These are phyloP conservation scores for Yamadazyma siamensis DNA, from an alignment of 1,139 yeast species.

Conservation along the genomic window DNA sequence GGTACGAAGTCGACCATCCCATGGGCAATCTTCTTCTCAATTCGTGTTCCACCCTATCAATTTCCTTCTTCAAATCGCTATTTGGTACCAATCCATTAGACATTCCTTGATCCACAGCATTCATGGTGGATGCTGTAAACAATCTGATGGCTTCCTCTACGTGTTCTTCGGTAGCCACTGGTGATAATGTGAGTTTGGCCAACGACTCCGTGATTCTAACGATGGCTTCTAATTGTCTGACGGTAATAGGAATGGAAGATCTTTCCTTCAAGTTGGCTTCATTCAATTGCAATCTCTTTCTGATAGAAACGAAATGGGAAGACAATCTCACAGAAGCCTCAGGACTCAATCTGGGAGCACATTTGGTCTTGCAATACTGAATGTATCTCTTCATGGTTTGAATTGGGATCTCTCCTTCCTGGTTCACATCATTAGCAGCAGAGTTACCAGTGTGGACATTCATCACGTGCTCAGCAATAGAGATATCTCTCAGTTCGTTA, in stretches of 20 bases:
- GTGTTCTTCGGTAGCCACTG: conserved; percentile 83
- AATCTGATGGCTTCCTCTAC: conserved; percentile 94
- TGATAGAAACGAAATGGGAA: conserved; percentile 90
- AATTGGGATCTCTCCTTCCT: conserved; percentile 85
- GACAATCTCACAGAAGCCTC: conserved; percentile 90
- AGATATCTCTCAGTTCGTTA: conserved; percentile 77
- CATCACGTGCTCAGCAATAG: conserved; percentile 94
- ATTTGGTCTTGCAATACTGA: conserved; percentile 81
- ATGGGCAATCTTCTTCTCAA: conserved; percentile 88
- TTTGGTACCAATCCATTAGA: conserved; percentile 41
- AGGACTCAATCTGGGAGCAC: conserved; percentile 89
- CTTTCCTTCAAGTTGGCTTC: conserved; percentile 84
- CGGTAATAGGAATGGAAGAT: conserved; percentile 94
- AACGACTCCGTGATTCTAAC: conserved; percentile 93
- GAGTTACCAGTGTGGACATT: conserved; percentile 81
- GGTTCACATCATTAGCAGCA: conserved; percentile 43
- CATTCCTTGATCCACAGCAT: conserved; percentile 88
- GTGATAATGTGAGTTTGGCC: conserved; percentile 80
- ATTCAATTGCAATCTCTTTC: conserved; percentile 77
- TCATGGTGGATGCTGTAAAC: conserved; percentile 96
- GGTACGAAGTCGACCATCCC: conserved; percentile 93
- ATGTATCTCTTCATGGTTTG: conserved; percentile 90
- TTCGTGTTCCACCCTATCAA: conserved; percentile 76
- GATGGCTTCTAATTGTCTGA: conserved; percentile 96
- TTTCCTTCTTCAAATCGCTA: conserved; percentile 61